phyloP scores from a whole-genome alignment of 257 asterid species.

The Solanum rostratum region DNA sequence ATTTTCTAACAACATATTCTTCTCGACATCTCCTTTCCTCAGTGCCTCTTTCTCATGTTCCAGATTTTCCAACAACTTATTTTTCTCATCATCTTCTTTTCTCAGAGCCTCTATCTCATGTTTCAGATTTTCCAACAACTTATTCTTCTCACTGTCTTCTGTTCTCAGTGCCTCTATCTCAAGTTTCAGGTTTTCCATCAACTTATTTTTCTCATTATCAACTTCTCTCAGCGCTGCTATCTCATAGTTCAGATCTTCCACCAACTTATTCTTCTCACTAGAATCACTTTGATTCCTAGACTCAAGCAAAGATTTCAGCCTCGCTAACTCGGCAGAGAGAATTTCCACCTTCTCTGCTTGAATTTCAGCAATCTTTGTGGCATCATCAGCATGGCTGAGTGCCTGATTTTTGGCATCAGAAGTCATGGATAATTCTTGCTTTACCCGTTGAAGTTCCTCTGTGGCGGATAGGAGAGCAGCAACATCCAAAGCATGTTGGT shows the following conservation, averaged over 20 bases:
- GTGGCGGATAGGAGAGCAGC: constrained; percentile 65
- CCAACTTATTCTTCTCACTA: constrained; percentile 37
- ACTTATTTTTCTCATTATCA: constrained; percentile 31
- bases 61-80: constrained; percentile 19
- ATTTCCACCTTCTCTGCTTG: constrained; percentile 57
- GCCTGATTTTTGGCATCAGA: constrained; percentile 81
- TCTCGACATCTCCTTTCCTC: constrained; percentile 50
- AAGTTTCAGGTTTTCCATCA: constrained; percentile 10
- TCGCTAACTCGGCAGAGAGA: constrained; percentile 70
- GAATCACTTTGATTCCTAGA: constrained; percentile 44
- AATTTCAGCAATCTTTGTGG: constrained; percentile 65
- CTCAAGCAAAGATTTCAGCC: constrained; percentile 51
- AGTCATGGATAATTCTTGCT: constrained; percentile 59
- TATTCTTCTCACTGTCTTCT: constrained; percentile 28
- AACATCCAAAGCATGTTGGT: constrained; percentile 63
- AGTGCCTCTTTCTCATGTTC: constrained; percentile 37
- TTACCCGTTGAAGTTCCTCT: constrained; percentile 62
- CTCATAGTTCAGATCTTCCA: constrained; percentile 25
- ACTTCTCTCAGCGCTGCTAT: constrained; percentile 45
- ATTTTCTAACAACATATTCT: constrained; percentile 24
- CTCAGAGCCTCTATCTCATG: constrained; percentile 2
- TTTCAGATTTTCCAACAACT: constrained; percentile 15
- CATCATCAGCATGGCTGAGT: constrained; percentile 71
- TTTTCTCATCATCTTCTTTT: constrained; percentile 33
- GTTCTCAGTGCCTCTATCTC: not conserved